Base-by-base conservation (phyloP, 1,284 basidiomycete species). In the Sphagnurus paluster region DNA sequence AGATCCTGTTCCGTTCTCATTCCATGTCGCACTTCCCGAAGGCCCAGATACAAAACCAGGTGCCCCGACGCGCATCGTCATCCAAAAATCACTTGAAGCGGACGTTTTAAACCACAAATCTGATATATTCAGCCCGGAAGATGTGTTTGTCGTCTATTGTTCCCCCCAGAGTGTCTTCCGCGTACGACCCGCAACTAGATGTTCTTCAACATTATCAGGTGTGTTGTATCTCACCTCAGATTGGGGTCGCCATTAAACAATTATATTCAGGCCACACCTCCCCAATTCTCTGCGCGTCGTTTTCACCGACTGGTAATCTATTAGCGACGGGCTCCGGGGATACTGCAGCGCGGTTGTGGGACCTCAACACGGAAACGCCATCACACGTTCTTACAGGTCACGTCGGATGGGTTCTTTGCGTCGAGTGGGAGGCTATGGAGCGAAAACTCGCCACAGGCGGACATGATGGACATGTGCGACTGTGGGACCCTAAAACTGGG, bases 291-390 rank as follows among this genome's bases (percentile, higher is more conserved):
- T 99, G 95, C 64, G 93, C 93, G 39, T 85, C 93, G 0, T 97
- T 98, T 64, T 97, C 93, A 3, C 96, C 96, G 0, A 96, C 94
- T 0, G 95, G 95, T 4, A 80, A 80, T 53, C 75, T 91, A 25
- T 85, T 98, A 9, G 94, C 94, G 3, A 99, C 97, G 0, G 96
- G 96, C 3, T 93, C 93, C 0, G 96, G 96, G 2, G 96, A 99
- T 64, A 92, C 91, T 39, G 93, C 90, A 36, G 93, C 90, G 10
- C 81, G 96, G 6, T 68, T 99, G 26, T 99, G 96, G 96, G 90
- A 99, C 67, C 79, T 99, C 47, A 82, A 90, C 59, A 95, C 91
- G 0, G 97, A 99, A 69, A 89, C 84, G 8, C 96, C 96, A 0
- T 90, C 91, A 40, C 89, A 93, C 64, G 89, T 87, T 7, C 76